phyloP scores from a whole-genome alignment of 805 yeast genomes.

The Sungouiozyma ichnusensis region DNA sequence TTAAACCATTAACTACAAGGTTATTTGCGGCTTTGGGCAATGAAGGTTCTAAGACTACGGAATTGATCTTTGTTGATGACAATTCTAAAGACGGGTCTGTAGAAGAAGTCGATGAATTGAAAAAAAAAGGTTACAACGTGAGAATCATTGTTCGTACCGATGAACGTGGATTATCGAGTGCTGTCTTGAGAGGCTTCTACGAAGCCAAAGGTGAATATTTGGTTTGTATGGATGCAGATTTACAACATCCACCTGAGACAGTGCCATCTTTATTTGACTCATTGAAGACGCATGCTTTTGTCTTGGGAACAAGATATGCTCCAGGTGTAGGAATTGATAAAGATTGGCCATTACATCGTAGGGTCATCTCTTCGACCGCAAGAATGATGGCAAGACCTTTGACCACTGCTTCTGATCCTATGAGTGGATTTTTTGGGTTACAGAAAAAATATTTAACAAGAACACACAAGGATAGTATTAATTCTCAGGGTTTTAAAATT shows the following conservation, averaged over 20 bases:
- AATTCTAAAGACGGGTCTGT: conserved; percentile 43
- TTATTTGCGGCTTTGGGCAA: conserved; percentile 40
- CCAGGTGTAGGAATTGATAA: conserved; percentile 45
- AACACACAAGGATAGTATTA: conserved; percentile 29
- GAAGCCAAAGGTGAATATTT: conserved; percentile 39
- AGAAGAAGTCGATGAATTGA: conserved; percentile 38
- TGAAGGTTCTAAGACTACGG: conserved; percentile 33
- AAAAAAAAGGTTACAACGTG: conserved; percentile 38
- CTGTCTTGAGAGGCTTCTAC: conserved; percentile 38
- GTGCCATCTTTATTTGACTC: conserved; percentile 36
- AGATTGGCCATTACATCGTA: conserved; percentile 43
- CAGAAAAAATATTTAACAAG: conserved; percentile 34
- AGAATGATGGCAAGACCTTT: conserved; percentile 40
- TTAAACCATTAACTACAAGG: conserved; percentile 39
- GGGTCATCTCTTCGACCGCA: conserved; percentile 40
- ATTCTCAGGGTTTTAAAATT: conserved; percentile 39
- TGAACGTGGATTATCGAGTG: conserved; percentile 42
- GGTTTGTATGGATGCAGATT: conserved; percentile 45
- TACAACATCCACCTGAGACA: conserved; percentile 44
- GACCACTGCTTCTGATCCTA: conserved; percentile 43
- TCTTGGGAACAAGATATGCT: conserved; percentile 43
- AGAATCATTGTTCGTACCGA: conserved; percentile 40
- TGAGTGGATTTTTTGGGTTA: conserved; percentile 43
- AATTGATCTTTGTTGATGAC: conserved; percentile 42
- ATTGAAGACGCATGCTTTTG: conserved; percentile 35